Evolutionary conservation across 176 grass and related monocot genomes (phyloP).

Genomic region (Ananas comosus): DNA sequence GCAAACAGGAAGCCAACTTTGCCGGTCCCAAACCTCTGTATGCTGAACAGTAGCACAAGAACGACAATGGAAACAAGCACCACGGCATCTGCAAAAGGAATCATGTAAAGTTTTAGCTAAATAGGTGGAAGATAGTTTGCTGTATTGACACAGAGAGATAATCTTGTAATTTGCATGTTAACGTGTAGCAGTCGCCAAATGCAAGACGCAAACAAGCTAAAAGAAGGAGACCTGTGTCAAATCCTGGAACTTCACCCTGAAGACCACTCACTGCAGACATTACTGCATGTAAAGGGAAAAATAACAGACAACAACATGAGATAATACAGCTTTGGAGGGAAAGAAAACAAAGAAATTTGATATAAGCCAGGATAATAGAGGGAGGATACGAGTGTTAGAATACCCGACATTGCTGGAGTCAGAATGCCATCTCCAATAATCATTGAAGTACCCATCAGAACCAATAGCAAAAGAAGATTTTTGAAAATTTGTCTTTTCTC

Average conservation of each 20-base stretch:
- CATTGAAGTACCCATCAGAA: conserved; percentile 95
- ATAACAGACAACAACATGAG: conserved; percentile 4
- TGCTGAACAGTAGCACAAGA: conserved; percentile 78
- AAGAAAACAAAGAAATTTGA: not conserved
- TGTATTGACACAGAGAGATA: too few species aligned
- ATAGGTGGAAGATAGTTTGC: not conserved
- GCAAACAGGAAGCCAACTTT: conserved; percentile 97
- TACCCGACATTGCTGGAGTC: conserved; percentile 98
- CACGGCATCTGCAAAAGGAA: conserved; percentile 63
- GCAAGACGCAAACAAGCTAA: too few species aligned
- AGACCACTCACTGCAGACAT: conserved; percentile 99
- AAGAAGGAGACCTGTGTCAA: conserved; percentile 50
- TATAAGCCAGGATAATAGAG: not conserved
- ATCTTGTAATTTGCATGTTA: too few species aligned
- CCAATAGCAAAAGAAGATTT: conserved; percentile 72
- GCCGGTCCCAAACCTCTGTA: conserved; percentile 95
- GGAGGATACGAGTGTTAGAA: conserved; percentile 8
- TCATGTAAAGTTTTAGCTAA: not conserved
- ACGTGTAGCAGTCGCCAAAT: too few species aligned
- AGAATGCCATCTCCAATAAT: conserved; percentile 98
- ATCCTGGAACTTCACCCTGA: conserved; percentile 71
- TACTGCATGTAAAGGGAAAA: conserved; percentile 35
- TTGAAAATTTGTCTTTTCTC: conserved; percentile 70
- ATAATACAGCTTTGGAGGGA: not conserved
- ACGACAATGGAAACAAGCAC: conserved; percentile 63